Base-by-base conservation (phyloP, 371 early-diverging fungal species). In the Sporodiniella umbellata region DNA sequence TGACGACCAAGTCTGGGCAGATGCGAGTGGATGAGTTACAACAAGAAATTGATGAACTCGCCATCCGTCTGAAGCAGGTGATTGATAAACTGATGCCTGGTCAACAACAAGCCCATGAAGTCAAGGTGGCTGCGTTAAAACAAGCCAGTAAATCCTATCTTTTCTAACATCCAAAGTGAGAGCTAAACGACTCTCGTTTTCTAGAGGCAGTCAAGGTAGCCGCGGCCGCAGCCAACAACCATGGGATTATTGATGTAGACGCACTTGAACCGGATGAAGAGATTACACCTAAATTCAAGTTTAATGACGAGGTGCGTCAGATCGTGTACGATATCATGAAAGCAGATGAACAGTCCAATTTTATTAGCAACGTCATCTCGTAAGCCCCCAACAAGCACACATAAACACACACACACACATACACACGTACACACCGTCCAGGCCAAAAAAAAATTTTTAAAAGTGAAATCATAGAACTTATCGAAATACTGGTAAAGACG, bases 41-140 rank as follows among this genome's bases (percentile, higher is more conserved):
- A 22, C 50, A 51, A 31, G 70, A 75, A 47, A 67, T 69, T 38
- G 63, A 75, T 24, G 53, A 51, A 15, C 25, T 71, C 25, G 60
- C 63, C 0, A 47, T 53, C 4, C 33, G 45, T 35, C 45, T 75
- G 12, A 67, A 68, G 25, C 40, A 56, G 10, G 56, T 53, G 10
- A 64, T 75, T 19, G 64, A 75, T 48, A 46, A 50, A 8, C 45
- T 57, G 44, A 71, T 75, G 70, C 75, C 72, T 1, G 67, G 62
- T 35, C 75, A 75, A 42, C 48, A 51, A 7, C 43, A 53, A 31
- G 1, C 19, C 8, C 19, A 39, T 39, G 39, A 39, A 21, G 15
- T 15, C 12, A 39, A 21, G 15, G 39, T 39, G 12, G 39, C 39
- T 21, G 39, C 19, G 0, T 15, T 39, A 19, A 39, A 39, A 39